Base-by-base conservation (phyloP, 1,284 basidiomycete species). In the Amylostereum chailletii region DNA sequence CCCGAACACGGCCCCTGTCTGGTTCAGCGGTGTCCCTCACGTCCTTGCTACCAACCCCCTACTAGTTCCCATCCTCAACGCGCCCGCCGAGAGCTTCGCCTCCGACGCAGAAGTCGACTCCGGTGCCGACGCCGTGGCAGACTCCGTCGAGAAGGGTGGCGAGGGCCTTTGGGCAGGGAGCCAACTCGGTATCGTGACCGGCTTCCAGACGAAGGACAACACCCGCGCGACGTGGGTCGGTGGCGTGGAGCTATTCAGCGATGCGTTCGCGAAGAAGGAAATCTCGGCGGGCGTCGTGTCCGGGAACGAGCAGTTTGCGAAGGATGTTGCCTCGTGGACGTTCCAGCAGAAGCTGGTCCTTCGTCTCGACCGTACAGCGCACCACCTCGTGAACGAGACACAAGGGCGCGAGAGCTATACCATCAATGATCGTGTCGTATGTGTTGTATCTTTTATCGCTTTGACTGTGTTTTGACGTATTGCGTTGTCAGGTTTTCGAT, bases 261-360 rank as follows among this genome's bases (percentile, higher is more conserved):
- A 86, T 55, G 81, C 83, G 57, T 87, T 81, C 59, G 75, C 76
- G 1, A 71, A 74, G 53, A 85, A 83, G 63, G 72, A 79, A 45
- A 69, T 86, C 40, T 70, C 79, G 5, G 72, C 75, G 83, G 82
- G 81, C 11, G 68, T 73, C 9, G 71, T 75, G 52, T 81, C 85
- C 1, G 89, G 86, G 9, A 98, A 98, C 64, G 68, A 71, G 10
- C 78, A 78, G 41, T 86, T 97, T 51, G 75, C 75, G 2, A 67
- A 73, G 43, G 91, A 95, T 58, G 65, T 98, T 46, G 77, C 84
- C 2, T 76, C 80, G 19, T 99, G 95, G 95, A 79, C 86, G 1
- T 96, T 98, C 81, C 90, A 94, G 60, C 89, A 96, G 66, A 77
- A 79, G 0, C 75, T 82, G 4, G 89, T 92, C 5, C 71, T 96